Conservation (phyloP, 2,329 filamentous ascomycete genomes). For the Monilinia fructicola region DNA sequence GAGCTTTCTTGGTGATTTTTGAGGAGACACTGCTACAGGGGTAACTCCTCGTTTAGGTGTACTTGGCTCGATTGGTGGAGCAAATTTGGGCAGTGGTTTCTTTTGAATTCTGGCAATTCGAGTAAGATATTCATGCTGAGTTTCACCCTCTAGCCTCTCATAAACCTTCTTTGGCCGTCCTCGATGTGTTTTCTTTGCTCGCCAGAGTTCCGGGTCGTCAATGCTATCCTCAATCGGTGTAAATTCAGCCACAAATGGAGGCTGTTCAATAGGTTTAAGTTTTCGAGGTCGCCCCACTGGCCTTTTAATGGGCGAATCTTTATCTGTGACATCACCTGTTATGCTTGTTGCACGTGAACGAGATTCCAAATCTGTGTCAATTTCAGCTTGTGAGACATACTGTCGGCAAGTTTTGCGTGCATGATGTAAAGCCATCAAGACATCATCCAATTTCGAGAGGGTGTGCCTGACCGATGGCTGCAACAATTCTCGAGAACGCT, state of each 20-base stretch:
- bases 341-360: conserved; percentile 16
- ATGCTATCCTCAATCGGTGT: neutral
- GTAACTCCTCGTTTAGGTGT: conserved; percentile 7
- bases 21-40: conserved; percentile 15
- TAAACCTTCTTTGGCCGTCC: conserved; percentile 37
- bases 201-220: conserved; percentile 16
- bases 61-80: conserved; percentile 21
- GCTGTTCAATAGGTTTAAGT: conserved; percentile 30
- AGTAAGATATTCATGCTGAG: conserved; percentile 47
- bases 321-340: neutral
- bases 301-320: conserved; percentile 23
- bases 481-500: conserved; percentile 62
- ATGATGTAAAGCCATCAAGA: conserved; percentile 70
- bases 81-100: conserved; percentile 44
- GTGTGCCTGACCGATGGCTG: conserved; percentile 69
- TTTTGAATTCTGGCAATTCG: conserved; percentile 49
- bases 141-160: conserved; percentile 35
- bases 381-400: conserved; percentile 39
- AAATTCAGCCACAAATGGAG: neutral
- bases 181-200: conserved; percentile 30
- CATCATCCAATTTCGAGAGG: conserved; percentile 65
- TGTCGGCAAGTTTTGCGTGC: conserved; percentile 54
- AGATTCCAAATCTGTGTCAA: conserved; percentile 36
- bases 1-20: conserved; percentile 21
- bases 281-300: conserved; percentile 33